Percentiles rank a stretch among this genome's conserved stretches.
Conservation (phyloP, 78 protist genomes). For the Dictyostelium firmibasis region DNA sequence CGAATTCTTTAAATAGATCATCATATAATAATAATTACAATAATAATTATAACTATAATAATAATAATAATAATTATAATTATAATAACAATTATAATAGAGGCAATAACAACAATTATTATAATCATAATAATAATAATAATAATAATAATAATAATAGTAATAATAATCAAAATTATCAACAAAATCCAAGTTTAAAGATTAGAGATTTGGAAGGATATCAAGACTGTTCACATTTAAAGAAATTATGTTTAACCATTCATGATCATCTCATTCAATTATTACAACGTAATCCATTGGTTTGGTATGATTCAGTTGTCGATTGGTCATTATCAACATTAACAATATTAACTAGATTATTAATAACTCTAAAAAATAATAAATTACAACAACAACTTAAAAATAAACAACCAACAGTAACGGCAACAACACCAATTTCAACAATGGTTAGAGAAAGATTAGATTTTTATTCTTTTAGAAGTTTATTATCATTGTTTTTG, state of each 20-base stretch:
- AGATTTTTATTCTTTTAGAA: background rate
- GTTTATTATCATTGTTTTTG: background rate
- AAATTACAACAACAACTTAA: background rate
- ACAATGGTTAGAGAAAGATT: background rate
- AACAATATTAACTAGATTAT: background rate
- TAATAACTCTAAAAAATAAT: background rate
- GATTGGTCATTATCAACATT: constrained; percentile 32
- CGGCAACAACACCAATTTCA: background rate
- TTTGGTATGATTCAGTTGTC: constrained; percentile 9
- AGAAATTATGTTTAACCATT: background rate
- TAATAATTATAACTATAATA: background rate
- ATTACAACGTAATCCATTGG: background rate
- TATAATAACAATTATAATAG: background rate
- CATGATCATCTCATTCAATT: constrained; percentile 19
- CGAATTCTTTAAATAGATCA: background rate
- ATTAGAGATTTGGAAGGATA: constrained; percentile 12
- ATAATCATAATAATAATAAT: background rate
- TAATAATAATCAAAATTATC: background rate
- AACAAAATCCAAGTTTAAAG: background rate
- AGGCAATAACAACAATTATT: background rate
- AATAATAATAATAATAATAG: background rate
- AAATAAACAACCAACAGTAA: background rate
- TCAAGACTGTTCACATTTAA: background rate
- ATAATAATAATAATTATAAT: background rate
- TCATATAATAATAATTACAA: background rate